phyloP scores from a whole-genome alignment of 129 eudicot genomes.

The Flaveria trinervia region DNA sequence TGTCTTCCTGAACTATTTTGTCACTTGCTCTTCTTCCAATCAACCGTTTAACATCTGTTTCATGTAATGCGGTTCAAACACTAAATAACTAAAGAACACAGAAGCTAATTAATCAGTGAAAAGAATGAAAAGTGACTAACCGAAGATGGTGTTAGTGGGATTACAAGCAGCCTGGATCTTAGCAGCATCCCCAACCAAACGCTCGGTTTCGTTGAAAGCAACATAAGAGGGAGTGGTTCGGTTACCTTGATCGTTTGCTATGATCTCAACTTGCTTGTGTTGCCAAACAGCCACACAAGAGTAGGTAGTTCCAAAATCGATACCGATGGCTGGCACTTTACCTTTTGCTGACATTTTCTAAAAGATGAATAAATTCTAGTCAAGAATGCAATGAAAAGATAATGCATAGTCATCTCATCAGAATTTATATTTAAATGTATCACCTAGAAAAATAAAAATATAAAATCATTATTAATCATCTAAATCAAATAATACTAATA shows the following conservation, averaged over 20 bases:
- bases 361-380: background rate
- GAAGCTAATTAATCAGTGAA: background rate
- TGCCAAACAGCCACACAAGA: slow-evolving; percentile 44
- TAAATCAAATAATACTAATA: background rate
- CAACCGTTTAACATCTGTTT: slow-evolving; percentile 30
- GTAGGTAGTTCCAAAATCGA: slow-evolving; percentile 40
- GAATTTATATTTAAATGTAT: background rate
- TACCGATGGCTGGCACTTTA: slow-evolving; percentile 35
- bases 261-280: slow-evolving; percentile 34
- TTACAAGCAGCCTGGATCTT: slow-evolving; percentile 33
- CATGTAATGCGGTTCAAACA: background rate
- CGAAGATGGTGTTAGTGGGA: slow-evolving; percentile 43
- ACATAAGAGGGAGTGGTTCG: slow-evolving; percentile 40
- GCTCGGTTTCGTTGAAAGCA: slow-evolving; percentile 34
- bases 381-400: background rate
- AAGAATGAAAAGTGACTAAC: slow-evolving; percentile 16
- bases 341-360: slow-evolving; percentile 24
- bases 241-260: slow-evolving; percentile 44
- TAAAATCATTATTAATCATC: background rate
- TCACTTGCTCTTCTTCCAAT: slow-evolving; percentile 40
- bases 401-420: background rate
- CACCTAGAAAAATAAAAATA: background rate
- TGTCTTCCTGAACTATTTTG: slow-evolving; percentile 28
- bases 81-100: background rate
- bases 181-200: slow-evolving; percentile 42